These are phyloP conservation scores for Ambrosia artemisiifolia DNA, from an alignment of 129 eudicot species.

Conservation along the genomic window DNA sequence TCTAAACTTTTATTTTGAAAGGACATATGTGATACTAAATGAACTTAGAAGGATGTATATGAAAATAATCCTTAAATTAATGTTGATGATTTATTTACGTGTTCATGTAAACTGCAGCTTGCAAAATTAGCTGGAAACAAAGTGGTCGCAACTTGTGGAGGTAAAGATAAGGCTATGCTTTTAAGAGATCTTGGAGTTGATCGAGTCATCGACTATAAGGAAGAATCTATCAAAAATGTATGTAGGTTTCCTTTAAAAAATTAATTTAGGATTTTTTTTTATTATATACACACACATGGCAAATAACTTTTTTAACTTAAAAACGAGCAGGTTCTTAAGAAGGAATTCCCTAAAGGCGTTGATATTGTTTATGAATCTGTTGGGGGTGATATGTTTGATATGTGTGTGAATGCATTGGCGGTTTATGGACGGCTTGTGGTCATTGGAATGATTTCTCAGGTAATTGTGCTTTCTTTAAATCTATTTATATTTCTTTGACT, in stretches of 20 bases:
- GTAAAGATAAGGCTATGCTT: constrained; percentile 78
- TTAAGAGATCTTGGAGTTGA: constrained; percentile 77
- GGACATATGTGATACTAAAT: too few species aligned
- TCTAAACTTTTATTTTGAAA: not conserved
- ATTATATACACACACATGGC: not conserved
- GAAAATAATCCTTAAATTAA: not conserved
- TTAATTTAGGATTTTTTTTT: not conserved
- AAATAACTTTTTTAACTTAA: not conserved
- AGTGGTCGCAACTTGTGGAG: constrained; percentile 96
- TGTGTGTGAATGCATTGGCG: constrained; percentile 79
- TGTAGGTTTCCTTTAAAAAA: not conserved
- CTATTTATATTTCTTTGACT: constrained; percentile 10
- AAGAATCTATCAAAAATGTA: constrained; percentile 76
- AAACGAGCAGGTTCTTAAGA: constrained; percentile 63
- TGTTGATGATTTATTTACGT: constrained; percentile 7
- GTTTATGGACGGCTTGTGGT: constrained; percentile 81
- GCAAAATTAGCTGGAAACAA: constrained; percentile 97
- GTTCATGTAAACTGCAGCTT: constrained; percentile 44
- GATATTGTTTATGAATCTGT: constrained; percentile 93
- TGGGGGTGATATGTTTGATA: constrained; percentile 94
- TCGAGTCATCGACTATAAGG: constrained; percentile 85
- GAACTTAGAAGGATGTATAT: too few species aligned
- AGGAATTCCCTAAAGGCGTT: constrained; percentile 90
- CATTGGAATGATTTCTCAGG: constrained; percentile 99
- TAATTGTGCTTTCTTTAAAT: constrained; percentile 16